Conservation (phyloP, 139 green algal genomes). For the Chlorella sp. region DNA sequence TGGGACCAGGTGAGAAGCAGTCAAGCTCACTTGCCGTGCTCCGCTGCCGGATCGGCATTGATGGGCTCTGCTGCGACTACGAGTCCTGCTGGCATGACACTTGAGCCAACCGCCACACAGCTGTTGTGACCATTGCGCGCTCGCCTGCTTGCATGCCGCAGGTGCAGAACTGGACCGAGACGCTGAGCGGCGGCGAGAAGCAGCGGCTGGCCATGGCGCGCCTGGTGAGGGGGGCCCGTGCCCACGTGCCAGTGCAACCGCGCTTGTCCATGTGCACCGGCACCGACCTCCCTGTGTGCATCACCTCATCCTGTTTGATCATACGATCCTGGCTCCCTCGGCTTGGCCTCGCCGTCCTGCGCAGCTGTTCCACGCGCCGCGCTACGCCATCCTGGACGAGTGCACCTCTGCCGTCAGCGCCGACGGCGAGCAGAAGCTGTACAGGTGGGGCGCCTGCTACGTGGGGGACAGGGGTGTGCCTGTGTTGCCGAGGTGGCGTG, state of each 20-base stretch:
- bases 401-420: conserved; percentile 86
- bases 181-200: conserved; percentile 89
- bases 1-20: conserved; percentile 30
- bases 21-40: too few species aligned
- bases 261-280: not conserved
- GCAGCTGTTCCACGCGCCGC: conserved; percentile 87
- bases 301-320: too few species aligned
- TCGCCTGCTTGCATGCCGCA: conserved; percentile 34
- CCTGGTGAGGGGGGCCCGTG: too few species aligned
- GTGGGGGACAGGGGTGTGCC: not conserved
- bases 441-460: conserved; percentile 33
- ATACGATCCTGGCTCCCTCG: too few species aligned
- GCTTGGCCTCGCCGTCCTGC: too few species aligned
- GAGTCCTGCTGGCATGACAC: too few species aligned
- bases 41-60: too few species aligned
- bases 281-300: too few species aligned
- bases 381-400: conserved; percentile 92
- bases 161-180: conserved; percentile 83
- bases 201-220: conserved; percentile 92
- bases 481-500: not conserved
- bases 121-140: not conserved
- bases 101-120: too few species aligned
- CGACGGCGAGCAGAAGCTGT: conserved; percentile 75
- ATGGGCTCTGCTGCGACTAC: too few species aligned
- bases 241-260: too few species aligned